A percentile compares a stretch with the other conserved stretches of the same genome.
Evolutionary conservation across 2,329 filamentous ascomycete genomes (phyloP).

Genomic region (Didymella arachidicola): DNA sequence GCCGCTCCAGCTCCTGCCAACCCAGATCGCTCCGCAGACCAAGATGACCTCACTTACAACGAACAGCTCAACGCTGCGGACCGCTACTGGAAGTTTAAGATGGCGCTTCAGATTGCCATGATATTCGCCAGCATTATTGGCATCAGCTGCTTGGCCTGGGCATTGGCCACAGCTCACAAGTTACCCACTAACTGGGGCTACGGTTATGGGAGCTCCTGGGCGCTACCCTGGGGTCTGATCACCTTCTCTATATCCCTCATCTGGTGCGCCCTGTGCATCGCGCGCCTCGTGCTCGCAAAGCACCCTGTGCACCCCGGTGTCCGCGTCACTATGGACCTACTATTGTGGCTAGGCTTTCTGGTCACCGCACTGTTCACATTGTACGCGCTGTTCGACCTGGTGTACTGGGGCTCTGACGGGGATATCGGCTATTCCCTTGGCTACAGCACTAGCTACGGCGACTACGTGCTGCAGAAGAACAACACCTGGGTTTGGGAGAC

Average conservation of each 20-base stretch:
- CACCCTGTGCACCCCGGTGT: slow-evolving; percentile 45
- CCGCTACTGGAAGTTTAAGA: slow-evolving; percentile 45
- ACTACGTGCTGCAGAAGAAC: slow-evolving; percentile 37
- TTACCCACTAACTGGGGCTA: slow-evolving; percentile 15
- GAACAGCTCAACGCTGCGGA: slow-evolving; percentile 40
- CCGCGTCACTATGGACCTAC: slow-evolving; percentile 46
- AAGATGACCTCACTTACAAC: slow-evolving; percentile 26
- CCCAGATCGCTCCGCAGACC: slow-evolving; percentile 5
- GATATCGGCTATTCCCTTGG: slow-evolving; percentile 13
- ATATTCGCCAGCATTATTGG: slow-evolving; percentile 42
- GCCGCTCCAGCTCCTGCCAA: not conserved
- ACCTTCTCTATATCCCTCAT: slow-evolving; percentile 43
- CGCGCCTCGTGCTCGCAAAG: slow-evolving; percentile 37
- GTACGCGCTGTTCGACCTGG: slow-evolving; percentile 22
- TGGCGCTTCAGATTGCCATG: slow-evolving; percentile 30
- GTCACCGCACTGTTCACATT: slow-evolving; percentile 39
- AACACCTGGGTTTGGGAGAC: slow-evolving; percentile 44
- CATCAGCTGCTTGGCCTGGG: slow-evolving; percentile 42
- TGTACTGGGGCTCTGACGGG: slow-evolving; percentile 34
- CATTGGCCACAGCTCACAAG: slow-evolving; percentile 13
- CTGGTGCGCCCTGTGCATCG: slow-evolving; percentile 40
- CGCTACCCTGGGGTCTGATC: slow-evolving; percentile 36
- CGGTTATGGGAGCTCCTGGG: slow-evolving; percentile 25
- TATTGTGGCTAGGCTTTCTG: slow-evolving; percentile 48
- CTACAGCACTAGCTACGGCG: slow-evolving; percentile 24